Percentiles rank a stretch among this genome's conserved stretches.
Conservation (phyloP, 345 rosid genomes). For the Salix dunnii region DNA sequence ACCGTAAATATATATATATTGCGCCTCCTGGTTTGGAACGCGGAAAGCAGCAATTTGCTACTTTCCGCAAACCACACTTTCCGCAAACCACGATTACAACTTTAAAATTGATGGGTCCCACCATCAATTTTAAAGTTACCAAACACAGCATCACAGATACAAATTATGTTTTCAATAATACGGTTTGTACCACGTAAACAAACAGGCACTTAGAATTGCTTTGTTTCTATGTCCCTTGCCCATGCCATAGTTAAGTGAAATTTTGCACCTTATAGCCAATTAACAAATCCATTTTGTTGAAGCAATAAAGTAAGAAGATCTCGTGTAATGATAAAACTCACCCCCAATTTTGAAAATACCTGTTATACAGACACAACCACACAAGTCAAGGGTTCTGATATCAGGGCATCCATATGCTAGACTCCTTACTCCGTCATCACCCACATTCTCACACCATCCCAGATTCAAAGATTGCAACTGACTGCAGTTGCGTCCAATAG, state of each 20-base stretch:
- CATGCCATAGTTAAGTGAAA: not conserved
- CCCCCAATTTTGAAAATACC: slow-evolving; percentile 38
- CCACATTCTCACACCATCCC: slow-evolving; percentile 93
- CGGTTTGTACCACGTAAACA: too few relatives aligned
- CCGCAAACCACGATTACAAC: too few relatives aligned
- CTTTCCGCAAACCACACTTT: too few relatives aligned
- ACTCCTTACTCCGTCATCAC: slow-evolving; percentile 79
- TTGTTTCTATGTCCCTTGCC: not conserved
- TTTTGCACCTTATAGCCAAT: not conserved
- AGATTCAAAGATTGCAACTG: slow-evolving; percentile 70
- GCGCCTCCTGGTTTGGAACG: too few relatives aligned
- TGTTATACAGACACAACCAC: slow-evolving; percentile 79
- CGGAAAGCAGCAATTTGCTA: too few relatives aligned
- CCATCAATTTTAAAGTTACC: too few relatives aligned
- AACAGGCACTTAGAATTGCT: too few relatives aligned
- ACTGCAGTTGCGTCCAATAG: slow-evolving; percentile 74
- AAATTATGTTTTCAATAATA: too few relatives aligned
- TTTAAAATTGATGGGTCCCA: too few relatives aligned
- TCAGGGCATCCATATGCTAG: slow-evolving; percentile 90
- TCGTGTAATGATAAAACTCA: slow-evolving; percentile 2
- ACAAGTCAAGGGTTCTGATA: slow-evolving; percentile 70
- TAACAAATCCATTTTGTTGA: not conserved
- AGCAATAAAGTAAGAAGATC: not conserved
- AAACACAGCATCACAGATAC: too few relatives aligned
- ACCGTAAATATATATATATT: too few relatives aligned